Conservation (phyloP, 306 rosid species). For the Quercus alba region DNA sequence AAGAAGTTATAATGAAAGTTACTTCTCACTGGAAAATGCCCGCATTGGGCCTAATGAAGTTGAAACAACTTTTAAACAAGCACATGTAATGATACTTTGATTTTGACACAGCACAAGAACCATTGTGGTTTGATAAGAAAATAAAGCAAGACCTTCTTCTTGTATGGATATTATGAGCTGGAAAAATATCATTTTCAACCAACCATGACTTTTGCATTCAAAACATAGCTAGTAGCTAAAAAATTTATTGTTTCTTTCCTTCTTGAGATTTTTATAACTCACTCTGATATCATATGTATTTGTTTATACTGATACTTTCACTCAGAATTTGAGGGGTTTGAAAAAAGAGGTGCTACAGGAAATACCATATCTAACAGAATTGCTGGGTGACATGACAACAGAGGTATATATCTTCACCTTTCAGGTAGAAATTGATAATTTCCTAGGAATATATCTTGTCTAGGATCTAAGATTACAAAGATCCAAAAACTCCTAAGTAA, state of each 20-base stretch:
- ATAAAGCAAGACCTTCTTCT: not conserved
- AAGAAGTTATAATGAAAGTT: not conserved
- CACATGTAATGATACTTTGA: conserved; percentile 8
- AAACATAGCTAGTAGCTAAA: not conserved
- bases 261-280: conserved; percentile 11
- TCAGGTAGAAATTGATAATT: not conserved
- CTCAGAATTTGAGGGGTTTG: conserved; percentile 59
- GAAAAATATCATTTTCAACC: conserved; percentile 7
- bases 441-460: too few relatives aligned
- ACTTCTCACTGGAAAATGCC: not conserved
- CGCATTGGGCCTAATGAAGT: not conserved
- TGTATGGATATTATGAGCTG: conserved; percentile 3
- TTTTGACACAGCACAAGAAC: conserved; percentile 7
- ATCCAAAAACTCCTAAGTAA: too few relatives aligned
- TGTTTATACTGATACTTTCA: conserved; percentile 29
- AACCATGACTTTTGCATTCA: not conserved
- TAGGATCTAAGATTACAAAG: too few relatives aligned
- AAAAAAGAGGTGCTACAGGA: conserved; percentile 48
- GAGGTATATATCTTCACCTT: conserved; percentile 45
- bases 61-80: not conserved
- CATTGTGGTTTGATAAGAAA: not conserved
- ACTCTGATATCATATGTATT: conserved; percentile 11
- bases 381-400: conserved; percentile 38
- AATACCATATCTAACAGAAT: conserved; percentile 56
- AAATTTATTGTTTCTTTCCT: conserved; percentile 6